phyloP scores from a whole-genome alignment of 164 flowering plant species.

The Nelumbo lutea region DNA sequence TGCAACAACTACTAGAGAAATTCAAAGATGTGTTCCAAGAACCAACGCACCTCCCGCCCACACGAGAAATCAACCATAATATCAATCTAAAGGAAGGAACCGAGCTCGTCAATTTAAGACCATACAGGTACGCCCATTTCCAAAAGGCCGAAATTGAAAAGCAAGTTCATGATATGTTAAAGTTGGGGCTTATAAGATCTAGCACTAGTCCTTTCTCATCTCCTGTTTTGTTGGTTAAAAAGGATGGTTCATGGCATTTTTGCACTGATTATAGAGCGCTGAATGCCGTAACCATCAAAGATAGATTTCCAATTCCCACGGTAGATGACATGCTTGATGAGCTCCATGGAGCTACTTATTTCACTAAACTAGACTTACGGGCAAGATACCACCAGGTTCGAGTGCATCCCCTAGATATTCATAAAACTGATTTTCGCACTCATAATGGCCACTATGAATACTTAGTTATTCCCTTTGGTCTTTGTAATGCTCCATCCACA shows the following conservation, averaged over 20 bases:
- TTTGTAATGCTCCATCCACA: no score
- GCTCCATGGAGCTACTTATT: no score
- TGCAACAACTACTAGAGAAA: not conserved
- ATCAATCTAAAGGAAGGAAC: slow-evolving; percentile 1
- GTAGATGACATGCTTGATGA: no score
- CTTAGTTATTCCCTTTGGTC: no score
- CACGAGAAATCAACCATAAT: not conserved
- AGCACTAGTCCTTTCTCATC: slow-evolving; percentile 1
- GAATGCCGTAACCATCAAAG: not conserved
- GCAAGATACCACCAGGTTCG: no score
- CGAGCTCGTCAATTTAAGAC: not conserved
- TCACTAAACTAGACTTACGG: no score
- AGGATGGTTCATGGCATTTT: not conserved
- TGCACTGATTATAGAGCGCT: slow-evolving; percentile 3
- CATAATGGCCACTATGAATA: no score
- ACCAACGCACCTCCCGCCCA: not conserved
- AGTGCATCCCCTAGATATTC: no score
- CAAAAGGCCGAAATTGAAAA: no score
- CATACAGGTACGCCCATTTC: not conserved
- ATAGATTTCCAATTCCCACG: not conserved
- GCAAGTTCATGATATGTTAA: no score
- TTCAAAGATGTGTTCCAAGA: slow-evolving; percentile 1
- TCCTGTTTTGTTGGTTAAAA: not conserved
- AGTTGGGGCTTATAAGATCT: not conserved
- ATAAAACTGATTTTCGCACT: no score